Conservation (phyloP, 805 yeast species). For the Lachancea quebecensis region DNA sequence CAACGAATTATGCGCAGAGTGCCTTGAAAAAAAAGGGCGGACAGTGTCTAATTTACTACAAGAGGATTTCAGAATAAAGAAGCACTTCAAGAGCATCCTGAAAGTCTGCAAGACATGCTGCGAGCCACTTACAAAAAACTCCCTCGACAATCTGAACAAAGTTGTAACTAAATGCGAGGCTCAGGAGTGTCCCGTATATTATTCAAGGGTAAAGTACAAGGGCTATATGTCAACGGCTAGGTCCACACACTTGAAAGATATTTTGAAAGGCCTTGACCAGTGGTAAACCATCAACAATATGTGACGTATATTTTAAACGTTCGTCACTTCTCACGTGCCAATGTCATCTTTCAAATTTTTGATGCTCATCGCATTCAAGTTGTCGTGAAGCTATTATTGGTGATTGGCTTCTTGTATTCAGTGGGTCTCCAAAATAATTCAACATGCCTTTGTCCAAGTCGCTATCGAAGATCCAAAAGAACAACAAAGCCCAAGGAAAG, state of each 20-base stretch:
- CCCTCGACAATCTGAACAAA: conserved; percentile 26
- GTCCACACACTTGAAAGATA: conserved; percentile 4
- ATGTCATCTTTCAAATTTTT: conserved; percentile 8
- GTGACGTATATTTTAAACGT: neutral
- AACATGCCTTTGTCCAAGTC: conserved; percentile 33
- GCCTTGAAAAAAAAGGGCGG: neutral
- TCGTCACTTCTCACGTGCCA: neutral
- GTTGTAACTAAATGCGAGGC: conserved; percentile 43
- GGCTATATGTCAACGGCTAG: conserved; percentile 25
- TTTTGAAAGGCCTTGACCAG: conserved; percentile 14
- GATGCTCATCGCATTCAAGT: conserved; percentile 9
- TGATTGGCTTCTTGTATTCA: neutral
- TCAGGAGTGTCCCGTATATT: conserved; percentile 59
- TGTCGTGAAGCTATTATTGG: too few relatives aligned
- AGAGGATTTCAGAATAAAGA: conserved; percentile 17
- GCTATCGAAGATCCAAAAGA: conserved; percentile 28
- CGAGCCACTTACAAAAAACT: conserved; percentile 19
- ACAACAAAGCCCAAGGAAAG: conserved; percentile 23
- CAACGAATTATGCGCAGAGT: conserved; percentile 28
- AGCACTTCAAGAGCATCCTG: conserved; percentile 24
- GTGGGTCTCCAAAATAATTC: neutral
- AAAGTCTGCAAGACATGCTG: conserved; percentile 36
- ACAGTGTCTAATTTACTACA: conserved; percentile 4
- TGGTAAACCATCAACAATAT: conserved; percentile 13
- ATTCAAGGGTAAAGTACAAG: conserved; percentile 40